Evolutionary conservation across 805 yeast species (phyloP), one percentile per base, ranked within the genome.

Genomic region (Candida ipomoeae): DNA sequence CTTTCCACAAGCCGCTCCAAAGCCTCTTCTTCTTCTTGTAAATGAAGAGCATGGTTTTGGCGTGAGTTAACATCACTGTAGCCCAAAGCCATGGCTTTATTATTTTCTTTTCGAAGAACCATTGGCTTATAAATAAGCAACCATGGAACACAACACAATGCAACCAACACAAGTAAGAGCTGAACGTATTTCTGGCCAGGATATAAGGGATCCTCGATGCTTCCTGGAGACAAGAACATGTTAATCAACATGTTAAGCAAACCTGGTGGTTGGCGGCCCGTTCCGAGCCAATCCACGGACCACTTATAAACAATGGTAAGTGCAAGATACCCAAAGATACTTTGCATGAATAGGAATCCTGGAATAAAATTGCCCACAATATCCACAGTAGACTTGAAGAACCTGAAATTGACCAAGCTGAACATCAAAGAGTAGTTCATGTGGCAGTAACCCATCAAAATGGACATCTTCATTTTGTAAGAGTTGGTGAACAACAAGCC

Each of bases 181-280:
- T 85, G 91, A 8, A 85, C 79, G 48, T 67, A 62, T 2, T 81
- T 77, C 62, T 85, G 91, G 32, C 87, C 86, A 2, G 81, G 77
- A 59, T 83, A 85, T 43, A 85, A 71, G 44, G 73, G 83, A 46
- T 82, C 89, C 33, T 81, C 88, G 43, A 85, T 73, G 6, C 67
- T 76, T 7, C 91, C 91, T 11, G 91, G 91, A 1, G 88, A 69
- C 57, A 85, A 74, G 58, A 85, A 85, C 91, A 85, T 85, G 59
- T 80, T 80, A 55, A 85, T 85, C 61, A 85, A 71, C 87, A 84
- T 85, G 64, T 85, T 84, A 55, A 85, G 77, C 57, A 85, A 71
- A 36, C 87, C 84, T 6, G 91, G 91, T 2, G 91, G 88, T 40
- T 82, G 83, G 50, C 75, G 78, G 1, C 64, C 78, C n/a, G 73